Conservation (phyloP, 139 green algal species). For the Prasinococcaceae sp. region DNA sequence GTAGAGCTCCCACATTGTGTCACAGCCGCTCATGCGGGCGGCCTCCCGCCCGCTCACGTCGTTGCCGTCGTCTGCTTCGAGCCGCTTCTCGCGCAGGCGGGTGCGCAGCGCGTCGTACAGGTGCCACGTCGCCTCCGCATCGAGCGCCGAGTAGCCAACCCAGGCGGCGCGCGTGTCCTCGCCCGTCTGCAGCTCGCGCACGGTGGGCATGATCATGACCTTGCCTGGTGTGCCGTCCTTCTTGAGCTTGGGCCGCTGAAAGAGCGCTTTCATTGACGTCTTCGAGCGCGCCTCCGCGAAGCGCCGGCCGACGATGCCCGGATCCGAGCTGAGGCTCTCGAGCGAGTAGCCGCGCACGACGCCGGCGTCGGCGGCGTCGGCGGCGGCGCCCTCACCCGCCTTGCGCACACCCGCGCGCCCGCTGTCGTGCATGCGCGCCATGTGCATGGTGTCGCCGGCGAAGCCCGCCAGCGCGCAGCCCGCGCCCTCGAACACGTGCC, state of each 20-base stretch:
- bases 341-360: slow-evolving; percentile 23
- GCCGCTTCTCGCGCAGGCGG: background rate
- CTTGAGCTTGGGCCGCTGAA: slow-evolving; percentile 55
- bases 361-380: too few relatives aligned
- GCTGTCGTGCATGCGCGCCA: slow-evolving; percentile 84
- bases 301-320: background rate
- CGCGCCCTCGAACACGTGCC: slow-evolving; percentile 72
- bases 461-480: slow-evolving; percentile 49
- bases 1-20: slow-evolving; percentile 70
- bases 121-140: slow-evolving; percentile 80
- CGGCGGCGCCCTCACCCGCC: too few relatives aligned
- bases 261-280: slow-evolving; percentile 78
- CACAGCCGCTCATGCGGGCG: background rate
- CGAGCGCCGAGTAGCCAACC: slow-evolving; percentile 79
- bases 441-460: slow-evolving; percentile 90
- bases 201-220: slow-evolving; percentile 20
- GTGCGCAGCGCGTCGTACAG: slow-evolving; percentile 37
- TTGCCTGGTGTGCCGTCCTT: slow-evolving; percentile 59
- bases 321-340: too few relatives aligned
- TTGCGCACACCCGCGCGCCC: too few relatives aligned
- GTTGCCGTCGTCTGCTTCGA: background rate
- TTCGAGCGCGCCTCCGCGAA: slow-evolving; percentile 7
- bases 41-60: background rate
- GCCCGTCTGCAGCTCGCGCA: slow-evolving; percentile 56
- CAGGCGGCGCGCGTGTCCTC: slow-evolving; percentile 39